These are phyloP conservation scores for Cryptococcus sp. DNA, from an alignment of 1,284 basidiomycete species.

Conservation along the genomic window DNA sequence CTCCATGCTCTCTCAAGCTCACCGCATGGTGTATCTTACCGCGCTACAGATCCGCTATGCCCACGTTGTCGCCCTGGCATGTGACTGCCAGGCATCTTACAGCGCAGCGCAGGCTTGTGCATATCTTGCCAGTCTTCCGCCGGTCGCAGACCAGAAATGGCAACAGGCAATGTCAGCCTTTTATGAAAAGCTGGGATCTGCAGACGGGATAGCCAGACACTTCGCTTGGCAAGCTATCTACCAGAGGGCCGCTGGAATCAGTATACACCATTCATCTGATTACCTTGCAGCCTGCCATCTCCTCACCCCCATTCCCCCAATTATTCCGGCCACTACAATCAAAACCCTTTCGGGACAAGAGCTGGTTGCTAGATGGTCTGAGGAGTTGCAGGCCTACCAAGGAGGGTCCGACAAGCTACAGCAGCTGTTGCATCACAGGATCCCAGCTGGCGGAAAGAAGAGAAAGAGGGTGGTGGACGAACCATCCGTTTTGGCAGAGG, in stretches of 20 bases:
- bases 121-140: slow-evolving; percentile 9
- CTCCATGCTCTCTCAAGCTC: slow-evolving; percentile 15
- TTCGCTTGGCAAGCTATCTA: slow-evolving; percentile 31
- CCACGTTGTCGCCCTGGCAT: slow-evolving; percentile 2
- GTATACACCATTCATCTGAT: slow-evolving; percentile 1
- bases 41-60: slow-evolving; percentile 15
- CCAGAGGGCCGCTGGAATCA: not conserved
- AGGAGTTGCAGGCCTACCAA: not conserved
- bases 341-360: not conserved
- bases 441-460: slow-evolving; percentile 5
- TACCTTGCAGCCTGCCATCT: slow-evolving; percentile 12
- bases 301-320: slow-evolving; percentile 13
- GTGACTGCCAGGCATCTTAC: not conserved
- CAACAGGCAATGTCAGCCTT: slow-evolving; percentile 7
- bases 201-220: slow-evolving; percentile 12
- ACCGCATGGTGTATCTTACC: slow-evolving; percentile 3
- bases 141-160: slow-evolving; percentile 6
- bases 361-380: slow-evolving; percentile 7
- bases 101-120: slow-evolving; percentile 18
- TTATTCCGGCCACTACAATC: slow-evolving; percentile 4
- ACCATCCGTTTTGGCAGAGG: not conserved
- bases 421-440: not conserved
- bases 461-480: slow-evolving; percentile 10
- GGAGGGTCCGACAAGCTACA: not conserved
- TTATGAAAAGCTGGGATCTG: slow-evolving; percentile 4